Base-by-base conservation (phyloP, 1,284 basidiomycete species). In the Sporisorium scitamineum region DNA sequence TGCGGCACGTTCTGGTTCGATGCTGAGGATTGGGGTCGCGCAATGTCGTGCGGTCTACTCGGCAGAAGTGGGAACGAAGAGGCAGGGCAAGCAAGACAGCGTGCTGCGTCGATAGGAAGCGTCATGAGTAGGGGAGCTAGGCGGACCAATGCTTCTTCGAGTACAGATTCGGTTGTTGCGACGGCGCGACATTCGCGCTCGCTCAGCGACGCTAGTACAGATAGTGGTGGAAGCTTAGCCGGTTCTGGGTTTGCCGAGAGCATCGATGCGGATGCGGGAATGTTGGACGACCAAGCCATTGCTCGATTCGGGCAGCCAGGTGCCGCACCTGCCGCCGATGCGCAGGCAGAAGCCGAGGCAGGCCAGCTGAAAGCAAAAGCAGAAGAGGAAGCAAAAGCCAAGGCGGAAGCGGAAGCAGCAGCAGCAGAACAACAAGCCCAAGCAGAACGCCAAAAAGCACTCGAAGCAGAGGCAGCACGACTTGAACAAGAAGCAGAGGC, bases 211-310 rank as follows among this genome's bases (percentile, higher is more conserved):
- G 59, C 61, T 8, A 78, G 76, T 24, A 62, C 60, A 13, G 75
- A 78, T 47, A 74, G 69, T 42, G 61, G 32, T 11, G 64, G 39
- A 11, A 71, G 64, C 24, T 47, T 69, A 6, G 51, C 54, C 3
- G 63, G 61, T 1, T 37, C 70, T 11, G 70, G 75, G 1, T 60
- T 63, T 20, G 72, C 53, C 22, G 75, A 75, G 16, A 69, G 64
- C 20, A 50, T 62, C 11, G 77, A 79, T 50, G 75, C 71, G 24
- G 79, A 80, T 69, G 79, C 79, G 2, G 79, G 79, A 2, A 80
- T 80, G 71, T 53, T 80, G 24, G 67, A 69, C 24, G 79, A 80
- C 54, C 58, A 48, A 24, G 79, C 52, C 14, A 80, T 80, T 32
- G 72, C 72, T 22, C 57, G 58, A 7, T 64, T 80, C 18, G 76